Conservation (phyloP, 148 eudicot species). For the Arbutus unedo region DNA sequence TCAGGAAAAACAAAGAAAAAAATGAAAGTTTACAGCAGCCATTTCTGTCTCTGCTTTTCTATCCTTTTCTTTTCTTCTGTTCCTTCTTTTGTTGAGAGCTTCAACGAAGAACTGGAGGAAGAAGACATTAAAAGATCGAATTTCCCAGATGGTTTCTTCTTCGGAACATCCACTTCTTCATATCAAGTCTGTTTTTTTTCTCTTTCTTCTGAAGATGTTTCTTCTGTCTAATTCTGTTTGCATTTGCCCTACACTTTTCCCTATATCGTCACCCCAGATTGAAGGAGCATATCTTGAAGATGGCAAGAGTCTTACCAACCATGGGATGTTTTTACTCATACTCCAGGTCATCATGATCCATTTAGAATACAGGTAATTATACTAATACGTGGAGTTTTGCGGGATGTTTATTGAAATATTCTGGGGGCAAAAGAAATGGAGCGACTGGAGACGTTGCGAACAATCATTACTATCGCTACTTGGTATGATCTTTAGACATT, state of each 20-base stretch:
- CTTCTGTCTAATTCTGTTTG: not conserved
- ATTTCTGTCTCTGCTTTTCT: not conserved
- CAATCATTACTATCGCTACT: conserved; percentile 73
- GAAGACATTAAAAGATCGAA: conserved; percentile 44
- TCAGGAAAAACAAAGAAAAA: not conserved
- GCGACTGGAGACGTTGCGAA: conserved; percentile 67
- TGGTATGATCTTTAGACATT: conserved; percentile 30
- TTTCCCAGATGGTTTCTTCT: conserved; percentile 63
- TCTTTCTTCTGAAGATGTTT: not conserved
- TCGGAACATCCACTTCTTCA: conserved; percentile 67
- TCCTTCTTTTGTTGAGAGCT: conserved; percentile 13
- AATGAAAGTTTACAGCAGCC: not conserved
- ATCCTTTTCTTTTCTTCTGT: not conserved
- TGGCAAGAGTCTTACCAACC: conserved; percentile 60
- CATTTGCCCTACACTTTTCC: not conserved
- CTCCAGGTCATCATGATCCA: conserved; percentile 17
- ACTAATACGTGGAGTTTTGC: not conserved
- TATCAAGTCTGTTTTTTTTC: conserved; percentile 42
- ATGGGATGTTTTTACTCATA: conserved; percentile 62
- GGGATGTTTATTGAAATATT: conserved; percentile 3
- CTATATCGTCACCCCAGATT: conserved; percentile 28
- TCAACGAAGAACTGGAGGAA: conserved; percentile 16
- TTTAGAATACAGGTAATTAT: not conserved
- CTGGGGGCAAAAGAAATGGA: conserved; percentile 37
- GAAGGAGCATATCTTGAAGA: conserved; percentile 64